Evolutionary conservation across 768 basidiomycete genomes (phyloP).

Genomic region (Hygrophoropsis aurantiaca): DNA sequence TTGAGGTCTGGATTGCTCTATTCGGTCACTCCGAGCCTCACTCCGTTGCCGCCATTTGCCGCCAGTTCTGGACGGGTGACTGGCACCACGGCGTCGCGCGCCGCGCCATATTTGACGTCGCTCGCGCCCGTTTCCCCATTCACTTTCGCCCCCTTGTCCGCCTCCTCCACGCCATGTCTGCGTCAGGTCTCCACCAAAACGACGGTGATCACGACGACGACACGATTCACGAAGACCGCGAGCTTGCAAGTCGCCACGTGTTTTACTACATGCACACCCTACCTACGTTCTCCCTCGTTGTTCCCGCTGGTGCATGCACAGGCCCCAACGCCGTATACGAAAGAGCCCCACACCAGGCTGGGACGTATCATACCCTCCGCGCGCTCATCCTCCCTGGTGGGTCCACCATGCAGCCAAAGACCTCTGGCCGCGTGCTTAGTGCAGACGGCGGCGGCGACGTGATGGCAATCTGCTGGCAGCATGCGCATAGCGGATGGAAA

Average conservation of each 20-base stretch:
- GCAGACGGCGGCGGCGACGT: slow-evolving; percentile 63
- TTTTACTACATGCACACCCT: slow-evolving; percentile 76
- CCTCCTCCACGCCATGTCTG: slow-evolving; percentile 76
- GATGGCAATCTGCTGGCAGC: slow-evolving; percentile 76
- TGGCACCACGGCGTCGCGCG: slow-evolving; percentile 67
- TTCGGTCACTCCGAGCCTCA: slow-evolving; percentile 69
- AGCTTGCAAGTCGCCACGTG: slow-evolving; percentile 65
- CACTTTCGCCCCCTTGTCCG: slow-evolving; percentile 68
- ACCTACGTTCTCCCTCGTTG: slow-evolving; percentile 71
- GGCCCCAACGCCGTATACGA: slow-evolving; percentile 76
- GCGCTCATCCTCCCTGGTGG: slow-evolving; percentile 78
- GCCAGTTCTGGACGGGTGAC: slow-evolving; percentile 83
- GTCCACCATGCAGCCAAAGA: slow-evolving; percentile 62
- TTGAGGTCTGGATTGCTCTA: slow-evolving; percentile 77
- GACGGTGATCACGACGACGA: slow-evolving; percentile 49
- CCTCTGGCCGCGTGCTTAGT: slow-evolving; percentile 70
- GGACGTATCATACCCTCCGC: slow-evolving; percentile 64
- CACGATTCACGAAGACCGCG: slow-evolving; percentile 45
- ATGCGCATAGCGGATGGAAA: slow-evolving; percentile 84
- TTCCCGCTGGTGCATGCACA: slow-evolving; percentile 59
- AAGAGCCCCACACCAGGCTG: slow-evolving; percentile 48
- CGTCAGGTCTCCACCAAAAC: slow-evolving; percentile 72
- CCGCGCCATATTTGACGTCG: slow-evolving; percentile 79
- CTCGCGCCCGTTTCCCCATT: slow-evolving; percentile 80
- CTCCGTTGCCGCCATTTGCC: slow-evolving; percentile 67